These are phyloP conservation scores for Pseudogymnoascus sp. DNA, from an alignment of 2,329 filamentous ascomycete species.

Conservation along the genomic window DNA sequence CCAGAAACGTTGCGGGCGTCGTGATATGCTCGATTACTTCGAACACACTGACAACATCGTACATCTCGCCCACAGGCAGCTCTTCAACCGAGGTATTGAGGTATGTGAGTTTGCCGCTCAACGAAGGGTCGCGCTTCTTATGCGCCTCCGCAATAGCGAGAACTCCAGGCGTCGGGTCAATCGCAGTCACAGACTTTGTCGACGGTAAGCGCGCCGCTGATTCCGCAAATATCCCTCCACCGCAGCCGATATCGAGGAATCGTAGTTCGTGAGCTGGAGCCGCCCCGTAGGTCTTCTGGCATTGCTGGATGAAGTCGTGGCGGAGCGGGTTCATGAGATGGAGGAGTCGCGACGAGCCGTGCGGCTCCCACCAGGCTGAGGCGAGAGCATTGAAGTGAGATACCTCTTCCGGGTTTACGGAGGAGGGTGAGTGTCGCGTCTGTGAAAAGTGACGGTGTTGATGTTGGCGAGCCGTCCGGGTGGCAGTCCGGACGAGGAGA, in stretches of 20 bases:
- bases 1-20: conserved; percentile 65
- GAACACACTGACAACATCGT: conserved; percentile 80
- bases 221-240: conserved; percentile 94
- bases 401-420: conserved; percentile 82
- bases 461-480: background rate
- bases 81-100: conserved; percentile 70
- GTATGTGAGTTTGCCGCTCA: conserved; percentile 62
- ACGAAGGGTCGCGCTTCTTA: conserved; percentile 62
- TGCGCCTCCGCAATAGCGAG: conserved; percentile 70
- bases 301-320: conserved; percentile 79
- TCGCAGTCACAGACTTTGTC: conserved; percentile 61
- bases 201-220: conserved; percentile 63
- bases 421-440: conserved; percentile 39
- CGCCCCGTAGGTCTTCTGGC: conserved; percentile 30
- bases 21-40: conserved; percentile 94
- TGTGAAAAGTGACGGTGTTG: conserved; percentile 2
- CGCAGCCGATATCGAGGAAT: conserved; percentile 91
- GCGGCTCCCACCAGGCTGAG: conserved; percentile 93
- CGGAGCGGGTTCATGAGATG: conserved; percentile 98
- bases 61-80: conserved; percentile 46
- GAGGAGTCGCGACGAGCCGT: conserved; percentile 83
- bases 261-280: conserved; percentile 43
- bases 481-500: background rate
- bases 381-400: conserved; percentile 93
- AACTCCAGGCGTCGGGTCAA: conserved; percentile 71